Evolutionary conservation across 192 early-diverging fungal species (phyloP).

Genomic region (Obelidium mucronatum): DNA sequence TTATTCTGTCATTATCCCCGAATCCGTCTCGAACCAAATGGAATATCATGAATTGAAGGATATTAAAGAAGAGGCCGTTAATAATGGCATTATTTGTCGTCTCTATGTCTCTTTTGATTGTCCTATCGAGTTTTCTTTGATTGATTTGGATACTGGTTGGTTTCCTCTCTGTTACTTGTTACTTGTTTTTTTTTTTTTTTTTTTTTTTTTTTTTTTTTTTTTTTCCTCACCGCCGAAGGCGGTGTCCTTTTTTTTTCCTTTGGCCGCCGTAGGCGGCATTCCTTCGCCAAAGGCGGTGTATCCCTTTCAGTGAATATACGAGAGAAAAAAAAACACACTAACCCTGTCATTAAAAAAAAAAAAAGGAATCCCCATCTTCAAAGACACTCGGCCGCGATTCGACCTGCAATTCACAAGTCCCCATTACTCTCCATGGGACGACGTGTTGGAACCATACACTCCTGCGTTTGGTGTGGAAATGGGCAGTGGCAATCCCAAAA

Average conservation of each 20-base stretch:
- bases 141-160: slow-evolving; percentile 33
- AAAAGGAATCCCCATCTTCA: slow-evolving; percentile 50
- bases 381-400: slow-evolving; percentile 45
- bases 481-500: neutral
- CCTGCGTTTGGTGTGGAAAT: neutral
- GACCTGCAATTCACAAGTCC: slow-evolving; percentile 56
- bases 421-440: slow-evolving; percentile 62
- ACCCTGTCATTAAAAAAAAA: too few species aligned
- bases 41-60: slow-evolving; percentile 48
- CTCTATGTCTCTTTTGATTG: slow-evolving; percentile 37
- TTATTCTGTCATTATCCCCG: slow-evolving; percentile 47
- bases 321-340: too few species aligned
- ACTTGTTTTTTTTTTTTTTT: too few species aligned
- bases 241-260: too few species aligned
- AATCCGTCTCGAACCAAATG: slow-evolving; percentile 28
- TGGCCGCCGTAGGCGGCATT: too few species aligned
- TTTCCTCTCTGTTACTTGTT: too few species aligned
- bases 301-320: too few species aligned
- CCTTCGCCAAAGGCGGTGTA: too few species aligned
- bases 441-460: slow-evolving; percentile 43
- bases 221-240: too few species aligned
- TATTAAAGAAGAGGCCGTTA: slow-evolving; percentile 45
- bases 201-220: too few species aligned
- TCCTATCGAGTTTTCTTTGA: slow-evolving; percentile 45
- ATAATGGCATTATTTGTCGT: slow-evolving; percentile 48